These are phyloP conservation scores for Epicoccum nigrum DNA, from an alignment of 2,329 filamentous ascomycete genomes.

Conservation along the genomic window DNA sequence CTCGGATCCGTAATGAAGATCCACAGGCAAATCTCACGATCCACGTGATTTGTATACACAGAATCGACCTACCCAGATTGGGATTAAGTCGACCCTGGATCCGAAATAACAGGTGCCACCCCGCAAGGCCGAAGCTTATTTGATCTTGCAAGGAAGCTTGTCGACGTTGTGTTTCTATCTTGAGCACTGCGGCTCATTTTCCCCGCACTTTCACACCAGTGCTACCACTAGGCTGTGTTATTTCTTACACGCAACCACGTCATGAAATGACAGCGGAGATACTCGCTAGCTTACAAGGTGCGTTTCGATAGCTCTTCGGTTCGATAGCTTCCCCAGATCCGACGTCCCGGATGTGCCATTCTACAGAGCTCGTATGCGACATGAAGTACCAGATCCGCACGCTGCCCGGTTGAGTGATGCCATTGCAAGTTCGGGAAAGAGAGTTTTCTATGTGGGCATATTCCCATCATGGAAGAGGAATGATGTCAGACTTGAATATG, in stretches of 20 bases:
- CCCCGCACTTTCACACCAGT: no score
- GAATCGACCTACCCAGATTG: no score
- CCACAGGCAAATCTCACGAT: no score
- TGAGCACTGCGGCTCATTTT: background rate
- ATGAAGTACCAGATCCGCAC: background rate
- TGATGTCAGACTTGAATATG: no score
- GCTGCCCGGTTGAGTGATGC: background rate
- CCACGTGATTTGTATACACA: no score
- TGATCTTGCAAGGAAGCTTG: background rate
- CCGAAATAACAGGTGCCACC: no score
- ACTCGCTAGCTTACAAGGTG: background rate
- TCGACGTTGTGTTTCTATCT: background rate
- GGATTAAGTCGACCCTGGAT: background rate
- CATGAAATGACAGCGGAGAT: background rate
- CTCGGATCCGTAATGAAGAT: no score
- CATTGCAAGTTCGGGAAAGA: background rate
- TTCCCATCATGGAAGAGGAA: background rate
- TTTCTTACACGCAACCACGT: background rate
- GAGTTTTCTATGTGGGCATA: background rate
- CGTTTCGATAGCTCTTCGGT: background rate
- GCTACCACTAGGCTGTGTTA: background rate
- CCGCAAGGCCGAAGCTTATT: background rate
- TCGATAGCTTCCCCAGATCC: background rate
- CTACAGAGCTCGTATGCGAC: background rate
- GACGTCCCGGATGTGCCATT: background rate